These are phyloP conservation scores for Sporothrix pallida DNA, from an alignment of 2,329 filamentous ascomycete species.

Conservation along the genomic window DNA sequence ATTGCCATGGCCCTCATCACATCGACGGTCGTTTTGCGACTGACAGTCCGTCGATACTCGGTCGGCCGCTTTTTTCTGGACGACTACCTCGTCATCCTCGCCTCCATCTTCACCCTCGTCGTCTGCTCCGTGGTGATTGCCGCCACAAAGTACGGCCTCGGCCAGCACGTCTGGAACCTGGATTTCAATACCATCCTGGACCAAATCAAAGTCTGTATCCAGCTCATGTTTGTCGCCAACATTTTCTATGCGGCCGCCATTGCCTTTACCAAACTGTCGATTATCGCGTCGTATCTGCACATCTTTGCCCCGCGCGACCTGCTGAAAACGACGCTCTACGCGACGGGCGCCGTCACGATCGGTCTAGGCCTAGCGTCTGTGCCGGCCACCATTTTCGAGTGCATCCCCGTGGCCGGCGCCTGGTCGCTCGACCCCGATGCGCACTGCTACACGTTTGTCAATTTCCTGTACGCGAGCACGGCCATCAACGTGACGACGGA, in stretches of 20 bases:
- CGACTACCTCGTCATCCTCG: slow-evolving; percentile 40
- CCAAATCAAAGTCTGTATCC: slow-evolving; percentile 37
- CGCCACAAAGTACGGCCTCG: slow-evolving; percentile 39
- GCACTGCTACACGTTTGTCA: slow-evolving; percentile 41
- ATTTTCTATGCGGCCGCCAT: slow-evolving; percentile 41
- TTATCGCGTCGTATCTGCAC: slow-evolving; percentile 43
- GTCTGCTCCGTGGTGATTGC: slow-evolving; percentile 36
- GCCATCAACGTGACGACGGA: slow-evolving; percentile 44
- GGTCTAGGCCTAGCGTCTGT: slow-evolving; percentile 40
- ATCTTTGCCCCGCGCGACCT: slow-evolving; percentile 43
- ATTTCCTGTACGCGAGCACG: slow-evolving; percentile 43
- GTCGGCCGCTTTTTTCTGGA: slow-evolving; percentile 40
- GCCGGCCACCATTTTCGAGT: slow-evolving; percentile 43
- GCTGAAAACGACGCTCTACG: slow-evolving; percentile 43
- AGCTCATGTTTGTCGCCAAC: slow-evolving; percentile 42
- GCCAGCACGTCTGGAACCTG: slow-evolving; percentile 43
- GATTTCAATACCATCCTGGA: slow-evolving; percentile 34
- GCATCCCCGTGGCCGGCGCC: slow-evolving; percentile 40
- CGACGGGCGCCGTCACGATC: slow-evolving; percentile 42
- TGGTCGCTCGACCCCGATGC: slow-evolving; percentile 41
- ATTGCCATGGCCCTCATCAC: slow-evolving; percentile 39
- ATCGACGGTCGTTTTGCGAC: slow-evolving; percentile 37
- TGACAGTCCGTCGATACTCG: slow-evolving; percentile 37
- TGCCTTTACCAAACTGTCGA: slow-evolving; percentile 43
- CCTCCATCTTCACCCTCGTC: slow-evolving; percentile 39